These are phyloP conservation scores for Dothidotthia symphoricarpi DNA, from an alignment of 2,329 filamentous ascomycete genomes.

Conservation along the genomic window DNA sequence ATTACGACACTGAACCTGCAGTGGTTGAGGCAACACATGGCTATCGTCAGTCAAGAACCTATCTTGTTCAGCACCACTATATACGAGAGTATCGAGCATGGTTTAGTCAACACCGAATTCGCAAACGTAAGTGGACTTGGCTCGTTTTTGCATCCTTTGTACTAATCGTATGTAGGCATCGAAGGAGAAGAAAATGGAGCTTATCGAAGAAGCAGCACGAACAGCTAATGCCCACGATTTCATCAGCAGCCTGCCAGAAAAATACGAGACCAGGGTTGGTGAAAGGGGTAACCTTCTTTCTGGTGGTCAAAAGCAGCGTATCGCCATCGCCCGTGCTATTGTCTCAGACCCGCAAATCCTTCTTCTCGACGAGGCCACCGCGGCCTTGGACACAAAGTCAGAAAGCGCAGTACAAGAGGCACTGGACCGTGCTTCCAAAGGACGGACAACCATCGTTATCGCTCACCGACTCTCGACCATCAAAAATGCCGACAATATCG, in stretches of 20 bases:
- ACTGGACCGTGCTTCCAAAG: conserved; percentile 78
- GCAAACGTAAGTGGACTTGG: too few relatives aligned
- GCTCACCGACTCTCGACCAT: conserved; percentile 95
- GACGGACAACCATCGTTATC: conserved; percentile 92
- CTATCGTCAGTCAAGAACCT: conserved; percentile 90
- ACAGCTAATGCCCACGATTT: conserved; percentile 96
- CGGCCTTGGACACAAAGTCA: conserved; percentile 87
- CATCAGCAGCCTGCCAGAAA: conserved; percentile 74
- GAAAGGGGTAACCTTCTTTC: conserved; percentile 90
- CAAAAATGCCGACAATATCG: conserved; percentile 90
- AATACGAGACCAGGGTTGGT: conserved; percentile 92
- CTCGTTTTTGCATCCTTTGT: too few relatives aligned
- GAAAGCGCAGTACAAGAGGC: conserved; percentile 94
- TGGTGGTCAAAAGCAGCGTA: conserved; percentile 94
- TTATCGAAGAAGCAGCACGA: conserved; percentile 77
- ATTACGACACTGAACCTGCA: conserved; percentile 78
- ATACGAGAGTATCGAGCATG: conserved; percentile 84
- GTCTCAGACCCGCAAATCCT: conserved; percentile 90
- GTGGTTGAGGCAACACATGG: conserved; percentile 90
- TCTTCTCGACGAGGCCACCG: conserved; percentile 91
- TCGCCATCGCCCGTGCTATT: conserved; percentile 87
- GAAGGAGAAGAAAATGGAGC: conserved; percentile 65
- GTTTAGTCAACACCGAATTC: conserved; percentile 78
- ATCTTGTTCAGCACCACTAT: conserved; percentile 88
- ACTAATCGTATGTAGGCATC: too few relatives aligned